Base-by-base conservation (phyloP, 768 basidiomycete species). In the Tephrocybe sp. region DNA sequence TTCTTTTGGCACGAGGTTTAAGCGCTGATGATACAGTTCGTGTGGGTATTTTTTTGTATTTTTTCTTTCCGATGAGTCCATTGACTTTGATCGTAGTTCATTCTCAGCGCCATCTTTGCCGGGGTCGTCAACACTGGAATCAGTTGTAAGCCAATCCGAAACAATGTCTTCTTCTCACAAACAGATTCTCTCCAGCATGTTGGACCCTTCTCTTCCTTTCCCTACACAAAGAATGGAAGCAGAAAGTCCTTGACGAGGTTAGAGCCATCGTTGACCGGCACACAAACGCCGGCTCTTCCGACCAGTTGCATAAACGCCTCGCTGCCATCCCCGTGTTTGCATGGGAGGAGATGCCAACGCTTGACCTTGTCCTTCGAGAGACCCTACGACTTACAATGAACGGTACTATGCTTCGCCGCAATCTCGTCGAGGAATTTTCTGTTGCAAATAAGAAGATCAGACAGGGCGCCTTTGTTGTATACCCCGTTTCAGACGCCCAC, bases 271-370 rank as follows among this genome's bases (percentile, higher is more conserved):
- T 72, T 15, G 19, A 48, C 2, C 63, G 60, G n/a, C 56, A 70
- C 36, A 58, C 64, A 32, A 49, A 57, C 46, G 40, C 55, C 3
- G 64, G 54, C 18, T 56, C 63, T 5, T 24, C 51, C 8, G 69
- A 72, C 7, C 58, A 68, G 8, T 54, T 71, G 7, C 63, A 69
- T 50, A 61, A 59, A 35, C 68, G 63, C 5, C 67, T 75, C 15
- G 51, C 68, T 0, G 13, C 60, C 3, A 62, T 75, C 37, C 70
- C 72, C 0, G 52, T 68, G 21, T 41, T 50, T 5, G 69, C 61
- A 5, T 74, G 72, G 73, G 73, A 75, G 49, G 67, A 69, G 40
- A 64, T 71, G 55, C 71, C 71, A 1, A 51, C 57, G 24, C 18
- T 72, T 25, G 72, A 75, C 13, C 47, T 64, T 11, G 57, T 69